Evolutionary conservation across 129 eudicot genomes (phyloP).

Genomic region (Flaveria trinervia): DNA sequence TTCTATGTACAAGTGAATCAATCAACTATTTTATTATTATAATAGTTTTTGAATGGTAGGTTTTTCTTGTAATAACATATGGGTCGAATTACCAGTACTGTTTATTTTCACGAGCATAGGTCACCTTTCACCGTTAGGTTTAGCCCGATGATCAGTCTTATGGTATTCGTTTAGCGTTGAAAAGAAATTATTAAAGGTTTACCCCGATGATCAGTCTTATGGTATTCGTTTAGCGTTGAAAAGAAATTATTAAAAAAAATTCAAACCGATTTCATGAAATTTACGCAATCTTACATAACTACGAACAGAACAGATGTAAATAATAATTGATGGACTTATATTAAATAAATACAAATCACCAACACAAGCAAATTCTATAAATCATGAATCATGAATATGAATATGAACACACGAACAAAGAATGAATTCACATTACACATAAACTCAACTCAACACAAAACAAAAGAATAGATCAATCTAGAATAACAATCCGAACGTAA

Average conservation of each 20-base stretch:
- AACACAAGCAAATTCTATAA: background rate
- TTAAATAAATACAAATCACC: background rate
- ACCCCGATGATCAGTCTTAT: accelerated
- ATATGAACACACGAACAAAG: slow-evolving; percentile 1
- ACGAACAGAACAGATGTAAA: background rate
- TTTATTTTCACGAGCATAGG: too few relatives aligned
- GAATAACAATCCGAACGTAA: slow-evolving; percentile 41
- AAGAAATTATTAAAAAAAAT: too few relatives aligned
- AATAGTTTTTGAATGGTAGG: too few relatives aligned
- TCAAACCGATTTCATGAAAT: too few relatives aligned
- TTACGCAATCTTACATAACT: background rate
- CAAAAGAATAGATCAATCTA: slow-evolving; percentile 5
- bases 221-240: too few relatives aligned
- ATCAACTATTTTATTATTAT: too few relatives aligned
- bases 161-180: too few relatives aligned
- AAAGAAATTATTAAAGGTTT: too few relatives aligned
- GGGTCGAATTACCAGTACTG: too few relatives aligned
- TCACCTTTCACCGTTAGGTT: too few relatives aligned
- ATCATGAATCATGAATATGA: background rate
- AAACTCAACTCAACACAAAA: background rate
- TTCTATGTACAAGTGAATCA: too few relatives aligned
- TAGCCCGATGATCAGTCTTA: accelerated
- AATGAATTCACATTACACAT: slow-evolving; percentile 30
- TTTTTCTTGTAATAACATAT: too few relatives aligned
- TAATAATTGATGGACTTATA: background rate